phyloP scores from a whole-genome alignment of 2,329 filamentous ascomycete genomes.

The Aspergillus tamarii region DNA sequence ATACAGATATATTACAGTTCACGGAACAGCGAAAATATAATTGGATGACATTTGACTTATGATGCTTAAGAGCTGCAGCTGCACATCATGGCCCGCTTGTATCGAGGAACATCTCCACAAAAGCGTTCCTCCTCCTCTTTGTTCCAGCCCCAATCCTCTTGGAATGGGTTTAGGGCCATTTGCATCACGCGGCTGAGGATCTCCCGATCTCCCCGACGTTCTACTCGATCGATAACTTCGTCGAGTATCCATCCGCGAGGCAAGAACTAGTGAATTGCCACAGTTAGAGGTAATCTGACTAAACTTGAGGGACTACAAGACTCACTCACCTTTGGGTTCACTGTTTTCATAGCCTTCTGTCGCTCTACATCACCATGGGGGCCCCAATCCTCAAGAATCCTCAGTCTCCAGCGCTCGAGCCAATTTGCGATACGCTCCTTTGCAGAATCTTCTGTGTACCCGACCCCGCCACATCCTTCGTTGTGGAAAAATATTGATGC shows the following conservation, averaged over 20 bases:
- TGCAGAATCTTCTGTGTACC: constrained; percentile 65
- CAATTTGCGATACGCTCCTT: constrained; percentile 72
- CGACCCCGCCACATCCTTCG: constrained; percentile 66
- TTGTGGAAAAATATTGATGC: constrained; percentile 79
- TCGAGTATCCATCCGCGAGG: constrained; percentile 91
- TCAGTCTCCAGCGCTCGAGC: constrained; percentile 76
- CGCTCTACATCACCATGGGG: constrained; percentile 65
- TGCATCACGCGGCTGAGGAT: constrained; percentile 78
- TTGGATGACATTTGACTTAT: background rate
- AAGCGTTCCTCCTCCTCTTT: constrained; percentile 77
- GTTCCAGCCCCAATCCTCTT: constrained; percentile 67
- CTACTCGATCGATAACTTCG: constrained; percentile 86
- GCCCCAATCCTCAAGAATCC: constrained; percentile 77
- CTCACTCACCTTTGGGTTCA: constrained; percentile 73
- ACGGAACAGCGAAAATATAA: background rate
- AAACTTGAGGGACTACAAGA: background rate
- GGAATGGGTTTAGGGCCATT: constrained; percentile 81
- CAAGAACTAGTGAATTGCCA: constrained; percentile 62
- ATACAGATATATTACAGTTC: background rate
- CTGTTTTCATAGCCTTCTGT: constrained; percentile 73
- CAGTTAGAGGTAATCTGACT: background rate
- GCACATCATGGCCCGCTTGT: constrained; percentile 83
- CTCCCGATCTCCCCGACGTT: constrained; percentile 79
- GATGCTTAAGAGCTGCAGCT: constrained; percentile 78
- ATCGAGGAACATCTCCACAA: constrained; percentile 80